Evolutionary conservation across 106 monocot genomes (phyloP).

Genomic region (Acorus calamus): DNA sequence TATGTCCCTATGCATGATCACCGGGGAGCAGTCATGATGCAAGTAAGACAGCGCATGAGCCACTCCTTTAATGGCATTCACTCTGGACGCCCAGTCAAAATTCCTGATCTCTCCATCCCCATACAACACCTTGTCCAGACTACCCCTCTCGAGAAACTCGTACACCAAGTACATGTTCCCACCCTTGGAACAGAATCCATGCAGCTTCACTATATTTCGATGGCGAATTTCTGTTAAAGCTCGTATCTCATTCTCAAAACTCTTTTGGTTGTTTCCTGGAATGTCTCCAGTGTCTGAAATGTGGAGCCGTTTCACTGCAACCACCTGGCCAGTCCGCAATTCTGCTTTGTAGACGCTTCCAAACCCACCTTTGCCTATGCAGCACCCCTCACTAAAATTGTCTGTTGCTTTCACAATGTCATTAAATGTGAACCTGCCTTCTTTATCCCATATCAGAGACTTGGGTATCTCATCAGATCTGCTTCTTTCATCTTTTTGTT

Average conservation of each 20-base stretch:
- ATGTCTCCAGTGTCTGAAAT: constrained; percentile 17
- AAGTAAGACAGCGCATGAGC: constrained; percentile 80
- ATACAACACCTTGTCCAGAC: constrained; percentile 55
- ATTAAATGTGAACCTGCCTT: constrained; percentile 54
- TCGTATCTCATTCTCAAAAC: constrained; percentile 66
- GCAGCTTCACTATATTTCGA: constrained; percentile 68
- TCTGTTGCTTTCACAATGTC: constrained; percentile 63
- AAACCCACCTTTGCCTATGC: constrained; percentile 59
- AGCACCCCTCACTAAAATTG: constrained; percentile 49
- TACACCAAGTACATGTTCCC: constrained; percentile 59
- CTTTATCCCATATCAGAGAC: no score
- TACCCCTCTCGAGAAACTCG: constrained; percentile 54
- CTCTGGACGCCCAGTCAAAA: constrained; percentile 47
- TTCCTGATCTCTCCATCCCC: constrained; percentile 36
- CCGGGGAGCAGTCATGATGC: constrained; percentile 56
- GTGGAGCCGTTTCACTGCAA: constrained; percentile 63
- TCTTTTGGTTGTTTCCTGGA: constrained; percentile 23
- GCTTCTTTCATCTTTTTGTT: background rate
- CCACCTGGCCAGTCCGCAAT: constrained; percentile 25
- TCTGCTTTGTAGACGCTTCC: constrained; percentile 69
- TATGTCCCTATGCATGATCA: constrained; percentile 65
- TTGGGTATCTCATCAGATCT: constrained; percentile 3
- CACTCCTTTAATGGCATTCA: constrained; percentile 48
- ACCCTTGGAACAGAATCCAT: constrained; percentile 52
- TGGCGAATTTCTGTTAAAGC: constrained; percentile 68